Evolutionary conservation across 2,329 filamentous ascomycete species (phyloP), one percentile per base, ranked within the genome.

Genomic region (Neonectria ditissima): DNA sequence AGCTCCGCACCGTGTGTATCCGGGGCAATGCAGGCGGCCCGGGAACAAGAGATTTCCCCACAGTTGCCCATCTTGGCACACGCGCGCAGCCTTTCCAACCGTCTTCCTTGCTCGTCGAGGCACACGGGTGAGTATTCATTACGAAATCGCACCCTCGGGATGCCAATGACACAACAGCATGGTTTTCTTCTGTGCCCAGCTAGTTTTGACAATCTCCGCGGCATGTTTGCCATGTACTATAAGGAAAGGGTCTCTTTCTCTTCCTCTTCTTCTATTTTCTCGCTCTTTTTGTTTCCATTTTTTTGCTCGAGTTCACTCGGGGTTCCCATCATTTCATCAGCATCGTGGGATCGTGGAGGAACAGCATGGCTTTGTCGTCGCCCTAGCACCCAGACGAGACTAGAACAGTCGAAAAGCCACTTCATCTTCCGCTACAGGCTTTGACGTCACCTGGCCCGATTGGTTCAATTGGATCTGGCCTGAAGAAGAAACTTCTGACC

Each of bases 141-240:
- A 73, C 70, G 70, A 72, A 73, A 73, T 73, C 70, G 67, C 51
- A 48, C 53, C 22, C 26, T 16, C 9, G 2, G 50, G 11, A 73
- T 71, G 63, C 70, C 70, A 73, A 73, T 73, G 51, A 54, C 43
- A 63, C 26, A 20, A 50, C 18, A 20, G 41, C 48, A 37, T 45
- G 54, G 34, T 18, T 54, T 51, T 55, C 28, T 51, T 55, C 28
- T 43, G 28, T 41, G 28, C 44, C 43, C 22, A n/a, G 24, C 22
- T 24, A 13, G 45, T 41, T 20, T 20, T 30, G 22, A 39, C 43
- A 30, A 63, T 63, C 55, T 63, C 60, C 60, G 60, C 60, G 60
- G 60, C 60, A 54, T 63, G 16, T 20, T 50, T 32, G 47, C n/a
- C 30, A n/a, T 37, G 4, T 4, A 26, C 28, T 55, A 44, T 45